Evolutionary conservation across 495 filamentous ascomycete species (phyloP).

Genomic region (Darksidea phi): DNA sequence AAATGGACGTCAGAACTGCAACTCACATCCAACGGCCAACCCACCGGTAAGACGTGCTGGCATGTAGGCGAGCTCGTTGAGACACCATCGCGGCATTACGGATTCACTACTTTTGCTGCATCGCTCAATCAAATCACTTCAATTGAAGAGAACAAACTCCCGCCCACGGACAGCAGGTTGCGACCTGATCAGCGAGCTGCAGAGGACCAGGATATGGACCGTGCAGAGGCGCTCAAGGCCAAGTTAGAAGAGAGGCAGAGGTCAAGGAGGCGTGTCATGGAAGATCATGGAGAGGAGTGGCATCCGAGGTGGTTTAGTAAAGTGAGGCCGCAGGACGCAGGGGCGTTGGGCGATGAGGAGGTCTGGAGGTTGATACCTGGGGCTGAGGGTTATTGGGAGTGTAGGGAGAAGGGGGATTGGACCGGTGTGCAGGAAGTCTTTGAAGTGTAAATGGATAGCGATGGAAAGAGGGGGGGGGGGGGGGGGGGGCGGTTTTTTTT

Average conservation of each 20-base stretch:
- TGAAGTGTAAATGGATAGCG: conserved; percentile 41
- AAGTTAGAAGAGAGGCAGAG: conserved; percentile 84
- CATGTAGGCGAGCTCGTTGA: conserved; percentile 69
- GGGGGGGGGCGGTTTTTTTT: too few species aligned
- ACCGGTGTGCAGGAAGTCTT: conserved; percentile 71
- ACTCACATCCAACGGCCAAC: conserved; percentile 54
- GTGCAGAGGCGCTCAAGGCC: conserved; percentile 79
- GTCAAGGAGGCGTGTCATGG: conserved; percentile 68
- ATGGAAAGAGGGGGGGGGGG: too few species aligned
- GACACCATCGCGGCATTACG: conserved; percentile 74
- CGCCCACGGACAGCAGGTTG: conserved; percentile 77
- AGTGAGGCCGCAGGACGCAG: conserved; percentile 48
- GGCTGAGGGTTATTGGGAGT: conserved; percentile 90
- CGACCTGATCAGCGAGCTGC: conserved; percentile 89
- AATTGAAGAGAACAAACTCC: conserved; percentile 68
- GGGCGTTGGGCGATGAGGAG: conserved; percentile 53
- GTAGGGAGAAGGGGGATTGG: conserved; percentile 69
- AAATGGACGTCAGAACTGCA: conserved; percentile 79
- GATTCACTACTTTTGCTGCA: conserved; percentile 83
- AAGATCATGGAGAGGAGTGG: conserved; percentile 68
- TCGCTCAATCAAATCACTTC: conserved; percentile 82
- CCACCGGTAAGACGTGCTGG: conserved; percentile 65
- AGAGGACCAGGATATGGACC: conserved; percentile 78
- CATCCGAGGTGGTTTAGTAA: conserved; percentile 78
- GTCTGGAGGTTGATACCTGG: conserved; percentile 78